Base-by-base conservation (phyloP, 768 basidiomycete species). In the Suillus luteus region DNA sequence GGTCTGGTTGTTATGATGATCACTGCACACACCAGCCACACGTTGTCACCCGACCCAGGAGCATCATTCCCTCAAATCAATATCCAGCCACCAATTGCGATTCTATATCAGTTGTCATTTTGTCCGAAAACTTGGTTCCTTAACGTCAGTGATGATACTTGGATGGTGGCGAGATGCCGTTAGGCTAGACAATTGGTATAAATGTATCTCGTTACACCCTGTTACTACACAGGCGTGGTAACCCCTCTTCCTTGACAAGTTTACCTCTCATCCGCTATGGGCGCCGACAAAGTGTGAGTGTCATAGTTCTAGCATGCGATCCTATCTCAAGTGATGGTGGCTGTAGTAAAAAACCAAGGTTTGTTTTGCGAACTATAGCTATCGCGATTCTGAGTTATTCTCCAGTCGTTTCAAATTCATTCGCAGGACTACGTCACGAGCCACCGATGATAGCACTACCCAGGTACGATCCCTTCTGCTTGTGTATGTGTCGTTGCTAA, bases 331-430 rank as follows among this genome's bases (percentile, higher is more conserved):
- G 15, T 24, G 24, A 57, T 10, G 17, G 17, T 57, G 38, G 6
- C 5, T 24, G 55, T 17, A 38, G 37, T 11, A 54, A 40, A 38
- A 57, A 40, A 57, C 1, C 55, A 40, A 57, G 55, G 55, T 57
- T 17, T 4, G 55, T 57, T 57, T 57, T 5, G 9, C 22, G 55
- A 38, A 40, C 9, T 5, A 9, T 24, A 57, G 22, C 40, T 11
- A 24, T 17, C 15, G 38, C 9, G 6, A 24, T 57, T 6, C 37
- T 57, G 38, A 57, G 10, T 40, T 40, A 10, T 57, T 10, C 15
- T 10, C 55, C 1, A 57, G 55, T 17, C 55, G 55, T 40, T 57
- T 57, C 38, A 24, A 57, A 0, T 57, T 57, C 38, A 57, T 57
- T 27, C 55, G 55, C 38, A 38, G 14, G 37, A 17, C 55, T 3